phyloP scores from a whole-genome alignment of 805 yeast genomes.

The Candida manassasensis region DNA sequence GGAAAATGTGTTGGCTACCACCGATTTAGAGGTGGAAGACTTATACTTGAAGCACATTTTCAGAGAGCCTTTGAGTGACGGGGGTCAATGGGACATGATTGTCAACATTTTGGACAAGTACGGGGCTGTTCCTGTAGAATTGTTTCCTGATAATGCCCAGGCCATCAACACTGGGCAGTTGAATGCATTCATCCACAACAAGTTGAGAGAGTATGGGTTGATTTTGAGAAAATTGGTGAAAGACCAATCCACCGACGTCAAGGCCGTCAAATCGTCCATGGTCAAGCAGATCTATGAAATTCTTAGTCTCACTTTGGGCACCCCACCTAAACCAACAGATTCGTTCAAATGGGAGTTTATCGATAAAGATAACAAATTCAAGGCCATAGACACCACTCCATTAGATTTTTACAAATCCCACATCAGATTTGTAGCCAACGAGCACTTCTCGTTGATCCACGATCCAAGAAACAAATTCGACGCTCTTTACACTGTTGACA shows the following conservation, averaged over 20 bases:
- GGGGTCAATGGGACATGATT: constrained; percentile 88
- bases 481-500: constrained; percentile 62
- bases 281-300: constrained; percentile 56
- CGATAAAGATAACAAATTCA: constrained; percentile 63
- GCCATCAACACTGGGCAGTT: constrained; percentile 50
- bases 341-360: constrained; percentile 68
- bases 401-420: constrained; percentile 54
- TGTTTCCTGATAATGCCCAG: constrained; percentile 66
- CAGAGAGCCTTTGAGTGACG: constrained; percentile 67
- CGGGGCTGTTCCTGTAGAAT: constrained; percentile 71
- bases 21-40: constrained; percentile 60
- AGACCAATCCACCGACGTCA: constrained; percentile 33
- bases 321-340: constrained; percentile 72
- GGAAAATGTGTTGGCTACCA: constrained; percentile 70
- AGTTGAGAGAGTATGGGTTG: constrained; percentile 76
- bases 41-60: constrained; percentile 65
- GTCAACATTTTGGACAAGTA: constrained; percentile 72
- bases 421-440: constrained; percentile 47
- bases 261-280: constrained; percentile 31
- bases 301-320: constrained; percentile 65
- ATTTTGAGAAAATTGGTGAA: constrained; percentile 50
- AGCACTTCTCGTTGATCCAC: constrained; percentile 63
- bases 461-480: constrained; percentile 77
- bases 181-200: constrained; percentile 61
- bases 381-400: constrained; percentile 57